Conservation (phyloP, 257 asterid species). For the Primulina eburnea region DNA sequence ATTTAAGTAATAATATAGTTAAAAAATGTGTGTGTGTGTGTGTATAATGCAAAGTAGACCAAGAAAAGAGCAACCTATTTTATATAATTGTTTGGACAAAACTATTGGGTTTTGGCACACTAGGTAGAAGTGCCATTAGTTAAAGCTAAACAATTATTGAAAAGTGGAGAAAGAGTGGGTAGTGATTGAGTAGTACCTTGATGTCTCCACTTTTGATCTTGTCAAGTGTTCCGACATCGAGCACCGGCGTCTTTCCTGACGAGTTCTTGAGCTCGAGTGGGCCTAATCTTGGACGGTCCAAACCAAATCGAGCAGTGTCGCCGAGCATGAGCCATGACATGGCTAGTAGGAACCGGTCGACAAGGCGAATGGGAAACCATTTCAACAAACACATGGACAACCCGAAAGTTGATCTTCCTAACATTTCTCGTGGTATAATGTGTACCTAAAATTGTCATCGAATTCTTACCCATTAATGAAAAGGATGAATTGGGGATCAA, state of each 20-base stretch:
- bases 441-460: constrained; percentile 26
- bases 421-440: constrained; percentile 38
- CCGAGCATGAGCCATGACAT: constrained; percentile 34
- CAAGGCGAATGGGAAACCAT: constrained; percentile 36
- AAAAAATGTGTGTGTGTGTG: too few relatives aligned
- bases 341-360: constrained; percentile 32
- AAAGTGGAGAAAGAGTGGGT: neutral
- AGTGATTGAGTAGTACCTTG: constrained; percentile 6
- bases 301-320: constrained; percentile 26
- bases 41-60: neutral
- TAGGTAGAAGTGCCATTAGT: neutral
- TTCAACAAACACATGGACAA: constrained; percentile 36
- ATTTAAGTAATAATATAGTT: too few relatives aligned
- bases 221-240: constrained; percentile 19
- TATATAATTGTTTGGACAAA: constrained; percentile 9
- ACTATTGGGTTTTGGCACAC: constrained; percentile 3
- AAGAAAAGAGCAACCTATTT: neutral
- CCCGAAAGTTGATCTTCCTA: constrained; percentile 47
- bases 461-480: neutral
- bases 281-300: constrained; percentile 14
- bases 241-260: constrained; percentile 22
- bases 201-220: constrained; percentile 27
- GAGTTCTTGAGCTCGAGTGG: constrained; percentile 18
- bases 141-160: constrained; percentile 8
- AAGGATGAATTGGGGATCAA: too few relatives aligned